Percentiles rank a stretch among this genome's conserved stretches.
These are phyloP conservation scores for Haberlea rhodopensis DNA, from an alignment of 257 asterid species.

Conservation along the genomic window DNA sequence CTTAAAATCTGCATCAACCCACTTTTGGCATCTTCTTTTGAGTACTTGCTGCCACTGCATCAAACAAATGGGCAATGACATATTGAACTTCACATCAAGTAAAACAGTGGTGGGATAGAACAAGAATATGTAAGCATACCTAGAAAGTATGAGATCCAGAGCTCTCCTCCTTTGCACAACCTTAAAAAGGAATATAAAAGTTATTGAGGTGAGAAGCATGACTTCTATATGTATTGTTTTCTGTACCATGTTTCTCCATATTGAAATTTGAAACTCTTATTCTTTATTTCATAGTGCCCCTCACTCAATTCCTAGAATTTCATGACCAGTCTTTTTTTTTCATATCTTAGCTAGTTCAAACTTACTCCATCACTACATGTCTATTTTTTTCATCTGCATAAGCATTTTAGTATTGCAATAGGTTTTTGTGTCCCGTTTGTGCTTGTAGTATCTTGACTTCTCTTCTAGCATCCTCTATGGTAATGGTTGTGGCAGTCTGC, in stretches of 20 bases:
- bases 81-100: neutral
- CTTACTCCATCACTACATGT: constrained; percentile 66
- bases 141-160: constrained; percentile 74
- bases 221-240: too few species aligned
- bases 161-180: constrained; percentile 84
- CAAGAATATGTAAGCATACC: constrained; percentile 30
- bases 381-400: constrained; percentile 62
- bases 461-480: constrained; percentile 65
- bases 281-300: too few species aligned
- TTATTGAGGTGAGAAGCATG: too few species aligned
- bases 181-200: constrained; percentile 40
- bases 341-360: too few species aligned
- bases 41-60: constrained; percentile 64
- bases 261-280: neutral
- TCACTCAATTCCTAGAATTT: too few species aligned
- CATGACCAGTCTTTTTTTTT: too few species aligned
- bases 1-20: constrained; percentile 61
- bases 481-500: too few species aligned
- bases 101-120: neutral
- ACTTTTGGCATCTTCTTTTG: constrained; percentile 61
- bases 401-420: constrained; percentile 62
- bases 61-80: constrained; percentile 17
- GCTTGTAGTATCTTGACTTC: constrained; percentile 66
- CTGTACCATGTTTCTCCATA: neutral
- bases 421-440: constrained; percentile 56